phyloP scores from a whole-genome alignment of 2,329 filamentous ascomycete species.

The Blumeria hordei region DNA sequence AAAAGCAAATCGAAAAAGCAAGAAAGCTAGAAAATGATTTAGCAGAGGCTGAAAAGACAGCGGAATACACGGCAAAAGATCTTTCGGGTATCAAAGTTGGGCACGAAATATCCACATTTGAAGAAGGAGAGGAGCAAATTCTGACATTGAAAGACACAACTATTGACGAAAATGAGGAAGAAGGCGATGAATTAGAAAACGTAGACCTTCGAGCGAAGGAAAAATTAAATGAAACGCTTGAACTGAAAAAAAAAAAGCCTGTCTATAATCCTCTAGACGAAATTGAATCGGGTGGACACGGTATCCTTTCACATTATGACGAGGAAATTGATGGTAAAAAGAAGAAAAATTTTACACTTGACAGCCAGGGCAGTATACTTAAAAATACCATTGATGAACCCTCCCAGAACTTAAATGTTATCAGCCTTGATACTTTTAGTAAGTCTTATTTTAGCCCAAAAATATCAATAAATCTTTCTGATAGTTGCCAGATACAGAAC shows the following conservation, averaged over 20 bases:
- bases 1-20: conserved; percentile 69
- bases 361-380: conserved; percentile 38
- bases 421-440: conserved; percentile 53
- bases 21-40: conserved; percentile 51
- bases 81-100: conserved; percentile 78
- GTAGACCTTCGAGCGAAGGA: conserved; percentile 47
- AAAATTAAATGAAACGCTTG: conserved; percentile 48
- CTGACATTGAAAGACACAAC: conserved; percentile 85
- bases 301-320: conserved; percentile 75
- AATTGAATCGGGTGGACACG: conserved; percentile 35
- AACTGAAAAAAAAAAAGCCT: conserved; percentile 73
- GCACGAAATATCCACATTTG: conserved; percentile 62
- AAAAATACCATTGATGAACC: conserved; percentile 22
- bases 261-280: conserved; percentile 68
- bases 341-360: conserved; percentile 65
- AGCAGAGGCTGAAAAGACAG: conserved; percentile 46
- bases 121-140: conserved; percentile 66
- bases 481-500: conserved; percentile 28
- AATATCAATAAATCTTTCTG: conserved; percentile 8
- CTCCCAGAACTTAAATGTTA: conserved; percentile 34
- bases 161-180: conserved; percentile 61
- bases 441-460: conserved; percentile 10
- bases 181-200: conserved; percentile 77
- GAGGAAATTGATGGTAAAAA: conserved; percentile 88
- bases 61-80: conserved; percentile 66